phyloP scores from a whole-genome alignment of 305 asterid genomes.

The Fraxinus sp. region DNA sequence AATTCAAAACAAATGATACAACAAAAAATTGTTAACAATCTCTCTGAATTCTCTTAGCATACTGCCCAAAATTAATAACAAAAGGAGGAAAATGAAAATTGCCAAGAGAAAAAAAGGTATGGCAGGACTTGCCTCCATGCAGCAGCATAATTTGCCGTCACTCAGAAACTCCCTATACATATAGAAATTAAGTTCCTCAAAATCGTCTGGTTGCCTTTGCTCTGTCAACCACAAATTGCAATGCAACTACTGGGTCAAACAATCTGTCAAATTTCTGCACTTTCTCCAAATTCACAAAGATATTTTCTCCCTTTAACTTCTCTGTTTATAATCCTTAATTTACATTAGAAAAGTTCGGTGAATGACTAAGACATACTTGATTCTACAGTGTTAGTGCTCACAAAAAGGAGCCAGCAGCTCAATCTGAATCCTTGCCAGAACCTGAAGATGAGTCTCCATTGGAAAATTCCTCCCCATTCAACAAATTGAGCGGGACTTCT shows the following conservation, averaged over 20 bases:
- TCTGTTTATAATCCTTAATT: slow-evolving; percentile 52
- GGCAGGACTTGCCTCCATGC: slow-evolving; percentile 35
- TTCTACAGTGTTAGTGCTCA: slow-evolving; percentile 69
- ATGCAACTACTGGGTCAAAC: slow-evolving; percentile 43
- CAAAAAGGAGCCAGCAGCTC: slow-evolving; percentile 46
- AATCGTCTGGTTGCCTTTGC: slow-evolving; percentile 35
- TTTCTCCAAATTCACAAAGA: slow-evolving; percentile 36
- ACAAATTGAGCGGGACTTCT: slow-evolving; percentile 40
- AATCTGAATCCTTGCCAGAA: slow-evolving; percentile 70
- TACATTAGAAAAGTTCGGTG: slow-evolving; percentile 64
- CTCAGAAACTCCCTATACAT: slow-evolving; percentile 47
- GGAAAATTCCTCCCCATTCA: slow-evolving; percentile 53
- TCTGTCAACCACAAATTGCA: slow-evolving; percentile 32
- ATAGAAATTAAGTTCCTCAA: slow-evolving; percentile 37
- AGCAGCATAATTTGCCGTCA: slow-evolving; percentile 35
- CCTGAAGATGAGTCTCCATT: slow-evolving; percentile 63
- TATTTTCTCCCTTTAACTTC: slow-evolving; percentile 32
- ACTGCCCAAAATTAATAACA: slow-evolving; percentile 42
- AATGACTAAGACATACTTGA: slow-evolving; percentile 33
- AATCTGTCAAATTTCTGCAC: slow-evolving; percentile 39
- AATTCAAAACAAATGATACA: slow-evolving; percentile 27
- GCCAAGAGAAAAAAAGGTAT: slow-evolving; percentile 31
- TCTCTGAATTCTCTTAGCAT: slow-evolving; percentile 45
- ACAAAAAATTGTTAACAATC: slow-evolving; percentile 40
- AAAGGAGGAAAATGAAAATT: slow-evolving; percentile 37